A percentile compares a stretch with the other conserved stretches of the same genome.
These are phyloP conservation scores for Cladophialophora immunda DNA, from an alignment of 2,329 filamentous ascomycete species.

Conservation along the genomic window DNA sequence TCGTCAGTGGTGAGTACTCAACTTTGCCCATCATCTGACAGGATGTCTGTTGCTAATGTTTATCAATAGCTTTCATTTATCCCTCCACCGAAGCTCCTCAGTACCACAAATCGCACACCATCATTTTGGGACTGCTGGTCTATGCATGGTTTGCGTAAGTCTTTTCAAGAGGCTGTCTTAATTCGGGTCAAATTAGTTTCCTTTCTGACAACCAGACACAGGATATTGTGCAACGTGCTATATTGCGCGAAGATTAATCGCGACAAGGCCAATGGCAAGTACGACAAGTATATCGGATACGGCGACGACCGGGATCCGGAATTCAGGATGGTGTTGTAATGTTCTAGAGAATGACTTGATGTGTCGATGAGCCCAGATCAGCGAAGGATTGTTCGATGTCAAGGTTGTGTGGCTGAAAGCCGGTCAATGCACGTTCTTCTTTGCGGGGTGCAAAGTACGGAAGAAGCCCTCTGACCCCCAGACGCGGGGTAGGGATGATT, in stretches of 20 bases:
- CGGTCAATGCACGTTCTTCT: neutral
- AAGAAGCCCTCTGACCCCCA: neutral
- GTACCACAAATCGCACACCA: conserved; percentile 69
- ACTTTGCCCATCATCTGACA: neutral
- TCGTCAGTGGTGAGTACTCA: conserved; percentile 59
- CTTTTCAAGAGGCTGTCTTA: neutral
- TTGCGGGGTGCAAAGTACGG: neutral
- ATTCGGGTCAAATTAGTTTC: neutral
- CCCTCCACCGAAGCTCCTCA: conserved; percentile 64
- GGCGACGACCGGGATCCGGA: conserved; percentile 71
- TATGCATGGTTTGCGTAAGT: conserved; percentile 72
- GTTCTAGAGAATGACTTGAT: neutral
- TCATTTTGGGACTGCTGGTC: conserved; percentile 67
- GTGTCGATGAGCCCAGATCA: neutral
- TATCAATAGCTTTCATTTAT: conserved; percentile 65
- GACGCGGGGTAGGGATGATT: conserved; percentile 1
- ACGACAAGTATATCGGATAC: conserved; percentile 64
- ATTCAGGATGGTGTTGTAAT: conserved; percentile 68
- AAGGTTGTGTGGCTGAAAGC: neutral
- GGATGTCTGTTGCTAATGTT: conserved; percentile 4
- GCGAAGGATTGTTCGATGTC: neutral
- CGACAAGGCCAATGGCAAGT: conserved; percentile 68
- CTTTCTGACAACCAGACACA: conserved; percentile 45
- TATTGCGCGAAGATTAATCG: conserved; percentile 71
- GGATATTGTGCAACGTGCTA: conserved; percentile 67